These are phyloP conservation scores for Apiospora saccharicola DNA, from an alignment of 2,329 filamentous ascomycete genomes.

Conservation along the genomic window DNA sequence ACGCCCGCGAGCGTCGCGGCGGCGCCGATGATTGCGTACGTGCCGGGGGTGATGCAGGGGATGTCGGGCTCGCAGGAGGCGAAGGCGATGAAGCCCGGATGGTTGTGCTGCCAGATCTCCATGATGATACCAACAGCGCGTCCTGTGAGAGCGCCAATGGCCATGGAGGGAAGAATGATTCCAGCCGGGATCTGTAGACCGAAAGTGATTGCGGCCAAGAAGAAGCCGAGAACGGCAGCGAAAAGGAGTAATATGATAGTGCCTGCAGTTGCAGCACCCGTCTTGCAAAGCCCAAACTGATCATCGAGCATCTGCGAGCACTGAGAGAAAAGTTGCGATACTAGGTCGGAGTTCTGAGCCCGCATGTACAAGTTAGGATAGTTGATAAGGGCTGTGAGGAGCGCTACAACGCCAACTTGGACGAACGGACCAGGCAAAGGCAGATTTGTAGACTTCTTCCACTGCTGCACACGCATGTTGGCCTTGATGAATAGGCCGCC, in stretches of 20 bases:
- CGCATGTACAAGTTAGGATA: conserved; percentile 98
- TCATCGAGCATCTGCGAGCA: conserved; percentile 85
- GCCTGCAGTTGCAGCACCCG: conserved; percentile 79
- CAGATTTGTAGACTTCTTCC: conserved; percentile 73
- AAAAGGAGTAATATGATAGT: conserved; percentile 85
- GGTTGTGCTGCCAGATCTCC: conserved; percentile 83
- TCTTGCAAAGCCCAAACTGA: conserved; percentile 89
- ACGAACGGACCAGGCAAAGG: conserved; percentile 74
- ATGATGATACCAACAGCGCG: conserved; percentile 89
- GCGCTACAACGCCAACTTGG: conserved; percentile 81
- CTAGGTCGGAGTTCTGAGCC: conserved; percentile 88
- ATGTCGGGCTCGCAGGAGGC: conserved; percentile 83
- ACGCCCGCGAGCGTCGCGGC: conserved; percentile 93
- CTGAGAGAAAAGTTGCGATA: conserved; percentile 90
- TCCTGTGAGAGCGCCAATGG: conserved; percentile 89
- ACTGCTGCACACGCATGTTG: conserved; percentile 86
- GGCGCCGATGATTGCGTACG: conserved; percentile 95
- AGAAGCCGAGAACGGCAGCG: conserved; percentile 83
- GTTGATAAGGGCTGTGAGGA: conserved; percentile 87
- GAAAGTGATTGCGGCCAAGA: conserved; percentile 88
- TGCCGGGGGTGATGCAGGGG: conserved; percentile 89
- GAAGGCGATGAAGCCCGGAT: conserved; percentile 81
- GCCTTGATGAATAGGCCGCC: conserved; percentile 93
- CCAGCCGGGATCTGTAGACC: conserved; percentile 94
- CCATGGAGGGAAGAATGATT: conserved; percentile 95